Base-by-base conservation (phyloP, 176 grass and related monocot genomes). In the Aechmea fasciata region DNA sequence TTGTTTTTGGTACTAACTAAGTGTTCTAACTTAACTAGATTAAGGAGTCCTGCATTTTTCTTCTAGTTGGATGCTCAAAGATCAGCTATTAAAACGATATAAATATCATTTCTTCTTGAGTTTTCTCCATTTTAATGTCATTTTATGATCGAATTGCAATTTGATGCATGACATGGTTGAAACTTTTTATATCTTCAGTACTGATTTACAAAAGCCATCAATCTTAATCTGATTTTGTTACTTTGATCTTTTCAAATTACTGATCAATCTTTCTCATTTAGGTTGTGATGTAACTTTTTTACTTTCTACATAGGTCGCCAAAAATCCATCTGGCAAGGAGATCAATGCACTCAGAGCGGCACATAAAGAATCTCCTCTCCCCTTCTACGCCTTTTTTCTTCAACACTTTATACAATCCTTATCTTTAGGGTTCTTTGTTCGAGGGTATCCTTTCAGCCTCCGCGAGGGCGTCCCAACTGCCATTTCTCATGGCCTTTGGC, bases 371-470 rank as follows among this genome's bases (percentile, higher is more conserved):
- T 73, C 67, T 96, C 67, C 69, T 87, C 15, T 77, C 80, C 69
- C 88, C 92, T 2, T 96, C 92, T 3, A 96, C 88, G 24, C 92
- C 92, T 1, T 82, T 86, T 64, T 96, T 96, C 88, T 96, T 96
- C 76, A 96, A 96, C 66, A 96, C 92, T 55, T 72, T 96, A 68
- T 96, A 96, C 0, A 88, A 96, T 67, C 92, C 92, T 13, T 96
- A 88, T 72, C 88, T 88, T 28, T 80, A 88, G 13, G 92, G 85
- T 20, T 88, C 92, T 96, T 91, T 84, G 92, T 96, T 33, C 85
- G 88, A 77, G 92, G 92, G 0, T 96, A 96, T 63, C 92, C 92
- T 67, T 96, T 96, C 85, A 86, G 83, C 81, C 83, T 96, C 11
- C 87, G 88, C 61, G 92, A 96, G 22, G 92, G 88, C 67, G 73